A percentile compares a stretch with the other conserved stretches of the same genome.
Conservation (phyloP, 257 asterid genomes). For the Primulina huaijiensis region DNA sequence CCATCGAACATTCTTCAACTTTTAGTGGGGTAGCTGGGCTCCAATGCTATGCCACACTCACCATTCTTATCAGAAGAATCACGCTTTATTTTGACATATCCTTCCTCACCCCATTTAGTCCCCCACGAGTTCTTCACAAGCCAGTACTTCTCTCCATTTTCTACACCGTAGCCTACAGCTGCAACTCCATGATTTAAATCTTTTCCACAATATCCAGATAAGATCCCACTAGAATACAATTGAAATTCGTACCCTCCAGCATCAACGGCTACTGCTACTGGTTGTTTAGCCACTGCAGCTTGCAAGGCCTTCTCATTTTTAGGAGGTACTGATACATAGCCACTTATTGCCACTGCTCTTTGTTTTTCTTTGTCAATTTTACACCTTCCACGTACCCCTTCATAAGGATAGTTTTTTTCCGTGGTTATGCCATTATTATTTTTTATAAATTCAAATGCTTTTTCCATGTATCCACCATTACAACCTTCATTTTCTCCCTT, state of each 20-base stretch:
- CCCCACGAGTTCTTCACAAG: constrained; percentile 78
- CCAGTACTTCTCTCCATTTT: constrained; percentile 48
- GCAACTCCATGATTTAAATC: constrained; percentile 52
- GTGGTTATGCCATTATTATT: constrained; percentile 47
- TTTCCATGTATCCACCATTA: constrained; percentile 50
- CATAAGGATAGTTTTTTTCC: constrained; percentile 46
- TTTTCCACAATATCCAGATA: constrained; percentile 42
- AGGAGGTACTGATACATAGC: constrained; percentile 36
- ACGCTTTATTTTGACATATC: constrained; percentile 50
- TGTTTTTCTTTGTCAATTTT: constrained; percentile 13
- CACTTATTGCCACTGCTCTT: constrained; percentile 42
- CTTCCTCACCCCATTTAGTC: constrained; percentile 51
- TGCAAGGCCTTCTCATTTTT: constrained; percentile 38
- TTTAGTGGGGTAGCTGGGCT: constrained; percentile 55
- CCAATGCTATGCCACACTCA: constrained; percentile 50
- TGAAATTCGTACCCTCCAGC: constrained; percentile 42
- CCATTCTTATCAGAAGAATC: constrained; percentile 30
- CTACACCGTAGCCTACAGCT: constrained; percentile 52
- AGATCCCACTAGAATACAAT: constrained; percentile 50
- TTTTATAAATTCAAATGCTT: constrained; percentile 46
- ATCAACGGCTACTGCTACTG: constrained; percentile 61
- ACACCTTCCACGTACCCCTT: constrained; percentile 38
- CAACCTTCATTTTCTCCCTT: constrained; percentile 44
- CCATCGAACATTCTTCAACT: constrained; percentile 18
- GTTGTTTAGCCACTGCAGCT: constrained; percentile 59